Conservation (phyloP, 2,329 filamentous ascomycete genomes). For the Emydomyces testavorans region DNA sequence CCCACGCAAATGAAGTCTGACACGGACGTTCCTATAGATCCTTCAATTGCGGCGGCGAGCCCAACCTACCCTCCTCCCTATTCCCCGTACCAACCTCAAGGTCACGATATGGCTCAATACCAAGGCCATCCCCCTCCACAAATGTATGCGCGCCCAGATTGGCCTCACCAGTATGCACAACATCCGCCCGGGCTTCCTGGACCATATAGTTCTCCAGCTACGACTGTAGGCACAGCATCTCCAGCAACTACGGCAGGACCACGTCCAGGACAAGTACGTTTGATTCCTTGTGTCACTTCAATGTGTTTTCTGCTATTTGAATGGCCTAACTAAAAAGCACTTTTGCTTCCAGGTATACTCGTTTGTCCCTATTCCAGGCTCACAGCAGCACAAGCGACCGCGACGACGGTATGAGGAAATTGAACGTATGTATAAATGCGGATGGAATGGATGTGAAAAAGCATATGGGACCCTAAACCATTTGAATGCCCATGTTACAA, state of each 20-base stretch:
- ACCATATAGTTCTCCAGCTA: conserved; percentile 42
- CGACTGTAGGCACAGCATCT: conserved; percentile 48
- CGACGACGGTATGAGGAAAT: conserved; percentile 93
- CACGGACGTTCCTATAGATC: conserved; percentile 97
- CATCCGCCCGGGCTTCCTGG: conserved; percentile 39
- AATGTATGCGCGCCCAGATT: conserved; percentile 39
- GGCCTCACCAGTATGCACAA: conserved; percentile 37
- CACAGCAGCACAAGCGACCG: conserved; percentile 93
- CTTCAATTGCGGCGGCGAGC: conserved; percentile 85
- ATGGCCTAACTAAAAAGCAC: conserved; percentile 11
- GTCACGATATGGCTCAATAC: conserved; percentile 74
- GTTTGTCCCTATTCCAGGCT: conserved; percentile 92
- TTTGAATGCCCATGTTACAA: conserved; percentile 93
- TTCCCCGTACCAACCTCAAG: conserved; percentile 72
- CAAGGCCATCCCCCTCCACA: conserved; percentile 39
- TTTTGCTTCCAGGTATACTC: conserved; percentile 64
- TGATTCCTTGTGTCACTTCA: not conserved
- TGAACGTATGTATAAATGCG: conserved; percentile 99
- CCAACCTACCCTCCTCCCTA: conserved; percentile 81
- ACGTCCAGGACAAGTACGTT: conserved; percentile 52
- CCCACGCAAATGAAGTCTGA: conserved; percentile 73
- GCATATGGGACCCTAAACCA: conserved; percentile 97
- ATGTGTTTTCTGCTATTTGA: conserved; percentile 13
- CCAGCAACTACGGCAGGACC: conserved; percentile 50
- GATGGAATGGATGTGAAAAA: conserved; percentile 97